Percentiles rank a stretch among this genome's conserved stretches.
Conservation (phyloP, 345 rosid species). For the Aurinia saxatilis region DNA sequence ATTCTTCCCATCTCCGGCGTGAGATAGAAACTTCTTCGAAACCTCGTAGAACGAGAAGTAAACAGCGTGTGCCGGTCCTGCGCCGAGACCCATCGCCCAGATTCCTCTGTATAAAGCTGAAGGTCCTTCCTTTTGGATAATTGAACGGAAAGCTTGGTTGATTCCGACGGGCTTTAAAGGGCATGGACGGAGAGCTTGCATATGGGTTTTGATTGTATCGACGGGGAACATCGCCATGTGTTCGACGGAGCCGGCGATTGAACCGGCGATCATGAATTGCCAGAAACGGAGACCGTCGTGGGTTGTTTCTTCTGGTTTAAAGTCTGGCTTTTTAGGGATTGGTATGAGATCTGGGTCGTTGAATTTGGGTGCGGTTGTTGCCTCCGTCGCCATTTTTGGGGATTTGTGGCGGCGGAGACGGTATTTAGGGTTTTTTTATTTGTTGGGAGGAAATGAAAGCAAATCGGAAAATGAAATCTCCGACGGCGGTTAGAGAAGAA, state of each 20-base stretch:
- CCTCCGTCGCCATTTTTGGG: conserved; percentile 46
- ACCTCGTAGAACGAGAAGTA: conserved; percentile 83
- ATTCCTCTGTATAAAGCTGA: conserved; percentile 77
- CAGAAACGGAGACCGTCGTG: conserved; percentile 88
- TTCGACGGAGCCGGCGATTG: conserved; percentile 87
- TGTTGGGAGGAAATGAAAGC: not conserved
- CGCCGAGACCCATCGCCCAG: conserved; percentile 94
- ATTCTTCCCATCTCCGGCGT: conserved; percentile 41
- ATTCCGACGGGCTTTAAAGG: conserved; percentile 74
- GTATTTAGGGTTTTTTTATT: not conserved
- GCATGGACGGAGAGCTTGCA: conserved; percentile 90
- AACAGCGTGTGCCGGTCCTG: conserved; percentile 97
- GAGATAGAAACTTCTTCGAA: conserved; percentile 66
- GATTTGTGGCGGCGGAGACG: not conserved
- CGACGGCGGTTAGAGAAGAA: conserved; percentile 11
- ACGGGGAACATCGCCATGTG: conserved; percentile 99
- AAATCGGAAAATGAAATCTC: conserved; percentile 6
- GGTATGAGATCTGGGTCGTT: conserved; percentile 39
- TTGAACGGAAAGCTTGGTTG: conserved; percentile 63
- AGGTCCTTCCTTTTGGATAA: conserved; percentile 62
- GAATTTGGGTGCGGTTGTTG: conserved; percentile 32
- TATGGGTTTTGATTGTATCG: conserved; percentile 83
- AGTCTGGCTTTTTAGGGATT: conserved; percentile 30
- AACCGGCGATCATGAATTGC: conserved; percentile 95
- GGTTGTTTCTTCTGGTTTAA: conserved; percentile 43